phyloP scores from a whole-genome alignment of 83 land plant species.

The Picea abies region DNA sequence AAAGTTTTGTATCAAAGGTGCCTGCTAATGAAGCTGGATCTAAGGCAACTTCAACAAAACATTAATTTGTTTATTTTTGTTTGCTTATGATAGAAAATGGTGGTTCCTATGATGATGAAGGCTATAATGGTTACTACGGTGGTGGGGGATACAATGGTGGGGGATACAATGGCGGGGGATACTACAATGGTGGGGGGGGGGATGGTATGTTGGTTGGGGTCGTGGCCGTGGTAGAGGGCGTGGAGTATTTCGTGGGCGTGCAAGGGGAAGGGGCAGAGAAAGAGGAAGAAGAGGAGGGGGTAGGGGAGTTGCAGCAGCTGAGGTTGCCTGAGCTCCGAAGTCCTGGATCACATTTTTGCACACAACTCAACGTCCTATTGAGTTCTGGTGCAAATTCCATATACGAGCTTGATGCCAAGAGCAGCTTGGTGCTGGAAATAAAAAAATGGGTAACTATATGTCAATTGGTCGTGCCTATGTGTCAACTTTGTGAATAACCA shows the following conservation, averaged over 20 bases:
- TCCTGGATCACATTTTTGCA: neutral
- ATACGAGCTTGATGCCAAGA: neutral
- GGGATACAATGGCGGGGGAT: slow-evolving; percentile 9
- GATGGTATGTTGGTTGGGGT: slow-evolving; percentile 21
- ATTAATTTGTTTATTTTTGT: neutral
- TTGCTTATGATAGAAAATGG: slow-evolving; percentile 12
- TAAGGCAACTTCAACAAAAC: neutral
- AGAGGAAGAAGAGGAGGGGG: slow-evolving; percentile 48
- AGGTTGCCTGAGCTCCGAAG: neutral
- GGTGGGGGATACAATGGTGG: slow-evolving; percentile 1
- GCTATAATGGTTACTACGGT: slow-evolving; percentile 11
- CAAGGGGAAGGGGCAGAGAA: slow-evolving; percentile 31
- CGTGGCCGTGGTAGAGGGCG: slow-evolving; percentile 10
- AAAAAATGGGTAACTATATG: neutral
- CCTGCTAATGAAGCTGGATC: neutral
- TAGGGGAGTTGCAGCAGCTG: slow-evolving; percentile 21
- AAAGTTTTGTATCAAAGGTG: neutral
- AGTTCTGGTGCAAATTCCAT: neutral
- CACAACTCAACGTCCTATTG: neutral
- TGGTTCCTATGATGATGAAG: slow-evolving; percentile 3
- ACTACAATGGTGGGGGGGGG: neutral
- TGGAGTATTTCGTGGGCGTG: slow-evolving; percentile 26
- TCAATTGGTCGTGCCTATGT: neutral
- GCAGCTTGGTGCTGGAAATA: neutral
- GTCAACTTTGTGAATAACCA: slow-evolving; percentile 13